Base-by-base conservation (phyloP, 2,329 filamentous ascomycete species). In the Penicillium janthinellum region DNA sequence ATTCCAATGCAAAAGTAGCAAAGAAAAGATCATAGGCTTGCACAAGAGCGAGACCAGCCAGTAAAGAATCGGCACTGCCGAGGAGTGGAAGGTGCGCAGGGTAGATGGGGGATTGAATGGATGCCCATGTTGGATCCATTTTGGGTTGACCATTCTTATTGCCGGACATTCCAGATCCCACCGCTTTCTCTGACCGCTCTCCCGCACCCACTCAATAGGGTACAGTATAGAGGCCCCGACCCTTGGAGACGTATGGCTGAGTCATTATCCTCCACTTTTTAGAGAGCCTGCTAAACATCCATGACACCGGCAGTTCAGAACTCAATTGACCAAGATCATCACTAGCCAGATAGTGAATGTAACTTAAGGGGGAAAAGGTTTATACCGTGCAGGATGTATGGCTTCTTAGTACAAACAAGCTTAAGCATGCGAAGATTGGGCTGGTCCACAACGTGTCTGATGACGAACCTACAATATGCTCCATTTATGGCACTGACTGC, bases 61-160 rank as follows among this genome's bases (percentile, higher is more conserved):
- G 37, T 35, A 38, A 34, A 20, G 25, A 48, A 38, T 17, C 15
- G 17, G 37, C 37, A 11, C 22, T 42, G 34, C 35, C 41, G 44
- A 39, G 28, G 56, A 8, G 25, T 2, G 38, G 45, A 20, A 37
- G 42, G 42, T 39, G 53, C 54, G 51, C 34, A 56, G 50, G 44
- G 57, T 60, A 31, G 47, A 55, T 57, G 57, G 60, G 56, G 61
- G 54, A 61, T 55, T 64, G 42, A 50, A 59, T 64, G 35, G 59
- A 66, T 66, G 64, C 53, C 54, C 64, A 63, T 65, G 65, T 60
- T 64, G 66, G 64, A 67, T 67, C 64, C 61, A 63, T 62, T 65
- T 67, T 67, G 59, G 64, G 65, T 60, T 54, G 50, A 49, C 51
- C 44, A 37, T 54, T 53, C 51, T 61, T 68, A 62, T 55, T 68